Evolutionary conservation across 73 alveolate species (phyloP).

Genomic region (Vitrella brassicaformis): DNA sequence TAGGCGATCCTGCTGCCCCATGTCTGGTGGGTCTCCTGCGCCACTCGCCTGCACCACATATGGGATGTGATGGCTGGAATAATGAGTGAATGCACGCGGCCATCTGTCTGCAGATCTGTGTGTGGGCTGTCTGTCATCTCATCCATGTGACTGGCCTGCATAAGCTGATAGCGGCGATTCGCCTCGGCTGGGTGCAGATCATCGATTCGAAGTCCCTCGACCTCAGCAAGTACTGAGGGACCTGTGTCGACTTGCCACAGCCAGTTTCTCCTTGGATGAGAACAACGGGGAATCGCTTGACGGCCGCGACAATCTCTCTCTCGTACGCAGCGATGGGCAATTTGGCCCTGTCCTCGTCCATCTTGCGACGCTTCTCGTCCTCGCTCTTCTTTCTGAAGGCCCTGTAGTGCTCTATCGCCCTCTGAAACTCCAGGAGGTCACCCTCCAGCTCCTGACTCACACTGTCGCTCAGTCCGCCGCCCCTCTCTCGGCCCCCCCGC

Average conservation of each 20-base stretch:
- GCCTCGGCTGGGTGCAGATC: conserved; percentile 70
- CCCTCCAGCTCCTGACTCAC: too few relatives aligned
- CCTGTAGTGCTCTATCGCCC: too few relatives aligned
- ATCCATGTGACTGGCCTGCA: conserved; percentile 55
- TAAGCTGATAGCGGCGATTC: conserved; percentile 73
- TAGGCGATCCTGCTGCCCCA: conserved; percentile 65
- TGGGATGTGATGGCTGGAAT: too few relatives aligned
- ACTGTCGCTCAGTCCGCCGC: too few relatives aligned
- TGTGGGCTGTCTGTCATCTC: conserved; percentile 50
- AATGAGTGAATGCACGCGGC: too few relatives aligned
- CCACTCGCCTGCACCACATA: too few relatives aligned
- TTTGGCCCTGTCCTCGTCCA: background rate
- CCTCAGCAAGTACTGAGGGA: conserved; percentile 77
- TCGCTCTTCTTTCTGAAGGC: background rate
- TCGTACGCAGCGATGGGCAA: background rate
- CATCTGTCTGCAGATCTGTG: conserved; percentile 44
- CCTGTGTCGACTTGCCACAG: conserved; percentile 84
- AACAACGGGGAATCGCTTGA: background rate
- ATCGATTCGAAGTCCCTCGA: conserved; percentile 43
- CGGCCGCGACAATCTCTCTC: background rate
- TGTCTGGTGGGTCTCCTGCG: conserved; percentile 6
- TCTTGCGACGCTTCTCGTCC: background rate
- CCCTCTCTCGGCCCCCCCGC: too few relatives aligned
- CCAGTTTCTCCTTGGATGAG: conserved; percentile 27
- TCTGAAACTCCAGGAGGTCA: too few relatives aligned